These are phyloP conservation scores for Hyaloscypha variabilis DNA, from an alignment of 495 filamentous ascomycete genomes.

Conservation along the genomic window DNA sequence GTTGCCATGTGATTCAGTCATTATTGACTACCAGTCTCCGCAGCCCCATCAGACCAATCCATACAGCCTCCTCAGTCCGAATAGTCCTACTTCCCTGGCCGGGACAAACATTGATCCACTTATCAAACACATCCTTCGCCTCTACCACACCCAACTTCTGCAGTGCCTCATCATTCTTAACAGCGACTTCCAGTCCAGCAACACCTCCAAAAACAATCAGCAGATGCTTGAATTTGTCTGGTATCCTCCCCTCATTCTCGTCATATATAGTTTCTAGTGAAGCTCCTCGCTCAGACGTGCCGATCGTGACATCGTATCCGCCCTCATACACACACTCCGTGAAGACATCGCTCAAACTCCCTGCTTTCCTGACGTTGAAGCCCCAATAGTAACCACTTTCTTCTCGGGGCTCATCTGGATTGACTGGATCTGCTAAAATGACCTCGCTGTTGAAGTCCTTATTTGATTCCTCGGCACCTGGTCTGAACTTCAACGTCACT, in stretches of 20 bases:
- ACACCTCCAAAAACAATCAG: slow-evolving; percentile 75
- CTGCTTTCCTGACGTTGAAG: slow-evolving; percentile 61
- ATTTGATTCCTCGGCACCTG: slow-evolving; percentile 27
- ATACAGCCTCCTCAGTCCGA: slow-evolving; percentile 76
- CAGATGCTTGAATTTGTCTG: slow-evolving; percentile 62
- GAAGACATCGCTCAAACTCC: slow-evolving; percentile 64
- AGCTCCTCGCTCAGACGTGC: slow-evolving; percentile 72
- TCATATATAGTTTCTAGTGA: slow-evolving; percentile 43
- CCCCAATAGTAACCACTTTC: slow-evolving; percentile 80
- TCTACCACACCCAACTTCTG: slow-evolving; percentile 55
- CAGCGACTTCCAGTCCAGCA: slow-evolving; percentile 69
- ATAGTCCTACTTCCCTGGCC: slow-evolving; percentile 78
- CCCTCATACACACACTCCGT: slow-evolving; percentile 64
- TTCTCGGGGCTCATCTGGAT: slow-evolving; percentile 61
- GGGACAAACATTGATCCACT: slow-evolving; percentile 75
- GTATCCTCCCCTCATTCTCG: slow-evolving; percentile 44
- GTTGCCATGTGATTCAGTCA: neutral
- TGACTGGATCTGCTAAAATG: slow-evolving; percentile 52
- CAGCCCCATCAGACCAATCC: slow-evolving; percentile 65
- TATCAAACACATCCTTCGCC: slow-evolving; percentile 70
- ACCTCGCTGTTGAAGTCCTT: slow-evolving; percentile 16
- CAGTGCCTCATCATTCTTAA: slow-evolving; percentile 64
- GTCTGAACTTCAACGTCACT: slow-evolving; percentile 65
- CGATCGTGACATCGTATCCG: slow-evolving; percentile 70
- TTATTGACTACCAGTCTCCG: slow-evolving; percentile 45